These are phyloP conservation scores for Mortierella sp. DNA, from an alignment of 371 early-diverging fungal genomes.

Conservation along the genomic window DNA sequence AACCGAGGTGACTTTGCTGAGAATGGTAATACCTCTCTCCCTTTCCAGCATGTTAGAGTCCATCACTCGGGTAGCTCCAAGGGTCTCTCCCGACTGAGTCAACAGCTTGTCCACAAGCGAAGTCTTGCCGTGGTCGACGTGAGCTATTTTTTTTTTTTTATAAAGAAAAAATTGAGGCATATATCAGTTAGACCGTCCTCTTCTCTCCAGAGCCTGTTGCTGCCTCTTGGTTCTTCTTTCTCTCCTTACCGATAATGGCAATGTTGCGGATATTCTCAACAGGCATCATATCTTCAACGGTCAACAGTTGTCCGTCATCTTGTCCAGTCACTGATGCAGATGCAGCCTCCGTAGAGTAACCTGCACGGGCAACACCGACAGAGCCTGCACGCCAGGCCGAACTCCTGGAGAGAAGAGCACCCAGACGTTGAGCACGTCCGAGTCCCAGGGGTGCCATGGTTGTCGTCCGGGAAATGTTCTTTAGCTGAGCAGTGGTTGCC, in stretches of 20 bases:
- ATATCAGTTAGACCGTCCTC: not conserved
- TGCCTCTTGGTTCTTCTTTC: not conserved
- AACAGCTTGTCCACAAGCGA: slow-evolving; percentile 98
- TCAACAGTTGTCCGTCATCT: not conserved
- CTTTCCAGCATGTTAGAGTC: slow-evolving; percentile 84
- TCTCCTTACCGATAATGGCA: slow-evolving; percentile 47
- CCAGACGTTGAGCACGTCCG: slow-evolving; percentile 30
- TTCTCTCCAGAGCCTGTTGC: slow-evolving; percentile 1
- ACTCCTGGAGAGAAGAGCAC: slow-evolving; percentile 20
- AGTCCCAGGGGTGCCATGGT: slow-evolving; percentile 7
- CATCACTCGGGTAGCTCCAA: slow-evolving; percentile 72
- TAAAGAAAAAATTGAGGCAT: not conserved
- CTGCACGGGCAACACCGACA: slow-evolving; percentile 20
- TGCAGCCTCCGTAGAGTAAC: slow-evolving; percentile 24
- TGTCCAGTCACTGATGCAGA: not conserved
- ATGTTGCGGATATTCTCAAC: slow-evolving; percentile 51
- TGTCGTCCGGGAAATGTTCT: slow-evolving; percentile 1
- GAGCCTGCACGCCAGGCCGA: slow-evolving; percentile 22
- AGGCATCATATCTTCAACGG: slow-evolving; percentile 53
- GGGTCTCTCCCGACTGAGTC: slow-evolving; percentile 65
- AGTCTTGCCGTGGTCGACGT: slow-evolving; percentile 99
- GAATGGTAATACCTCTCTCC: slow-evolving; percentile 88
- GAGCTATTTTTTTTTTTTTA: slow-evolving; percentile 68
- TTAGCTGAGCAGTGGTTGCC: slow-evolving; percentile 22
- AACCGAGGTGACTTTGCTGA: slow-evolving; percentile 79